Evolutionary conservation across 169 alveolate species (phyloP), one percentile per base, ranked within the genome.

Genomic region (Babesia microti): DNA sequence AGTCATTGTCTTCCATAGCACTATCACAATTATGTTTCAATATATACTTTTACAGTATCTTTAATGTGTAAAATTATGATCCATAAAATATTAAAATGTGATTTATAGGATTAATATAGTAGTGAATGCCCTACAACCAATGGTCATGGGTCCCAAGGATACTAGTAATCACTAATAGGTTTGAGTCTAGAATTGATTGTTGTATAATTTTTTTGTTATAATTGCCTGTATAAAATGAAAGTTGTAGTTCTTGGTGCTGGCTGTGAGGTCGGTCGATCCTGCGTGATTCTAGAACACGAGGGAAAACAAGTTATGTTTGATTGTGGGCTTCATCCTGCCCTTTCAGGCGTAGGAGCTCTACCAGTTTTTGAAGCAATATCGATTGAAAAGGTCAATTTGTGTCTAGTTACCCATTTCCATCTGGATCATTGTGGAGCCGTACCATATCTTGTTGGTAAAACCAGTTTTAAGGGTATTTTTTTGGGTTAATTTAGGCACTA

Each of bases 301-400:
- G 91, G 89, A 14, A 78, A 81, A 40, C 79, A 92, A 29, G 89
- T 95, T 23, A 89, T 95, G 97, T 85, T 96, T 56, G 99, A 96
- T 70, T 94, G 99, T 61, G 99, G 99, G 7, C 79, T 94, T 3
- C 99, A 96, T 57, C 98, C 98, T 14, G 99, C 97, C 9, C 82
- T 84, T 19, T 81, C 92, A 44, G 99, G 99, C 1, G 79, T 89
- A n/a, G 89, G 91, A 0, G 91, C 97, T 12, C 79, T 94, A 22
- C 99, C 99, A 1, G 91, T 88, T 42, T 94, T 94, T 65, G 99
- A 96, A 54, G 92, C 89, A 24, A 81, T 91, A 23, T 97, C 93
- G 42, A 85, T 93, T 29, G 68, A 87, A n/a, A 84, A 87, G 40
- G 82, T 96, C 12, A 97, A 94, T 37, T 54, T 94, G 15, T 81